Base-by-base conservation (phyloP, 202 grass and related monocot genomes). In the Dendrocalamus latiflorus region DNA sequence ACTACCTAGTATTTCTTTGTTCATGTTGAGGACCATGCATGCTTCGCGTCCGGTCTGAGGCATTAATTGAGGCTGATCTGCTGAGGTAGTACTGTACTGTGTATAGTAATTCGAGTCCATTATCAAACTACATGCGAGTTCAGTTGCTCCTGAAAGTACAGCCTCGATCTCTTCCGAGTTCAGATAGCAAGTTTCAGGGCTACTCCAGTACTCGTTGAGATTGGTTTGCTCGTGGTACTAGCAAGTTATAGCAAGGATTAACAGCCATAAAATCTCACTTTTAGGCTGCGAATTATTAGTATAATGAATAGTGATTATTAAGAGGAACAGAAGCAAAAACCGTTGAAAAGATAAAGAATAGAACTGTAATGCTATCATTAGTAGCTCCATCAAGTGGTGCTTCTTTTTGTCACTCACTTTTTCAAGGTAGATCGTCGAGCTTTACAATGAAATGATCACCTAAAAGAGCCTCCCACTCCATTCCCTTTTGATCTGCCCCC, bases 401-500 rank as follows among this genome's bases (percentile, higher is more conserved):
- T 34, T 2, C 4, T 65, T 64, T 43, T 49, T 22, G 37, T 6
- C 25, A 33, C 68, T 26, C 8, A 18, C 56, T 39, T 76, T 34
- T 71, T 75, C 65, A 73, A 73, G 73, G 18, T 59, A 13, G 42
- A 72, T 51, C 28, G 56, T 65, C 64, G 9, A 44, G 33, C 70
- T 75, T 50, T 64, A 37, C 69, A 43, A 55, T n/a, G 48, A 62
- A 70, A 72, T 63, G 58, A 58, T 38, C 24, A 42, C 24, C 77
- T 58, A 50, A 89, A 88, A 76, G 77, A 9, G 26, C 38, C 20
- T 54, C 21, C 56, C 59, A 43, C 71, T 54, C 53, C 62, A 15
- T 0, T 17, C 9, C 50, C 73, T 78, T 67, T 86, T 20, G 49
- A 89, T 78, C 83, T 76, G 54, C 39, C 6, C n/a, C 49, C 33